Evolutionary conservation across 768 basidiomycete species (phyloP).

Genomic region (Dacryopinax spathularia): DNA sequence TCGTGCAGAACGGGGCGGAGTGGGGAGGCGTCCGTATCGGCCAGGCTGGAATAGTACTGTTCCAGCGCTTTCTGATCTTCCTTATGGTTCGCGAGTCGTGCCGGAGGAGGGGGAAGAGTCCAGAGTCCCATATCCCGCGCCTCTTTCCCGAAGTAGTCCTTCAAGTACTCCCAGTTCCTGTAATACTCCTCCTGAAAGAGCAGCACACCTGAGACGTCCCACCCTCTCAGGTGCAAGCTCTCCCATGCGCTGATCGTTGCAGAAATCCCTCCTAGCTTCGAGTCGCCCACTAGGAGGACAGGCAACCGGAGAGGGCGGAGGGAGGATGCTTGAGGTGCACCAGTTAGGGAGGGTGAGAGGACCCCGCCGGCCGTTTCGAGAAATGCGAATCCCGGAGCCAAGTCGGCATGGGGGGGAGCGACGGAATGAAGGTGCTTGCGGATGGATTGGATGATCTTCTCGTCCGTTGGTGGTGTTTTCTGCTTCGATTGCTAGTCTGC

Average conservation of each 20-base stretch:
- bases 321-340: slow-evolving; percentile 68
- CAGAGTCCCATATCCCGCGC: slow-evolving; percentile 40
- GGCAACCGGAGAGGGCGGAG: slow-evolving; percentile 82
- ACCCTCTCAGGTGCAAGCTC: slow-evolving; percentile 78
- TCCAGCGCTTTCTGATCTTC: slow-evolving; percentile 44
- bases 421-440: slow-evolving; percentile 45
- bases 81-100: slow-evolving; percentile 27
- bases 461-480: slow-evolving; percentile 30
- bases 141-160: slow-evolving; percentile 55
- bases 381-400: slow-evolving; percentile 41
- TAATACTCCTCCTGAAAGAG: slow-evolving; percentile 80
- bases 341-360: slow-evolving; percentile 75
- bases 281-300: slow-evolving; percentile 73
- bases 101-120: slow-evolving; percentile 46
- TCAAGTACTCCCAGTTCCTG: slow-evolving; percentile 71
- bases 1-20: slow-evolving; percentile 33
- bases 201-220: slow-evolving; percentile 68
- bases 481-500: background rate
- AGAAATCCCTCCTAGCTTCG: slow-evolving; percentile 85
- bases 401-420: slow-evolving; percentile 22
- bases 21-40: slow-evolving; percentile 27
- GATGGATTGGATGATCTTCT: slow-evolving; percentile 49
- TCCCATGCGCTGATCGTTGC: slow-evolving; percentile 88
- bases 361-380: slow-evolving; percentile 95
- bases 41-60: slow-evolving; percentile 48